Evolutionary conservation across 805 yeast genomes (phyloP).

Genomic region (Yarrowia keelungensis): DNA sequence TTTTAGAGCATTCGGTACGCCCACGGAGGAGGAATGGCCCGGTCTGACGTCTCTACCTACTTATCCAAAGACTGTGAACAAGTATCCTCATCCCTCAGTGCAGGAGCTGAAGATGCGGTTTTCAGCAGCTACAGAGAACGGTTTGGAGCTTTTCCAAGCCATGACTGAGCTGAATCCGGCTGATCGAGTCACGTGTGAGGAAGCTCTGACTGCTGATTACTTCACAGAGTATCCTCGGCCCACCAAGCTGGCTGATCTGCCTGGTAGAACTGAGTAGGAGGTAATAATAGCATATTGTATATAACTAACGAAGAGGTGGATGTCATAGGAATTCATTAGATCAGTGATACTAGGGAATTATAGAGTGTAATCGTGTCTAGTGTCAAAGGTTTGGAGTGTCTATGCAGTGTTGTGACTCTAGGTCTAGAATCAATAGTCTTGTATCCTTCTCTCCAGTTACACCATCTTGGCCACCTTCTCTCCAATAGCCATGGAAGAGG

Average conservation of each 20-base stretch:
- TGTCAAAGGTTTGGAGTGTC: no score
- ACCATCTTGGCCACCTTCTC: conserved; percentile 59
- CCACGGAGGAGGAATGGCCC: conserved; percentile 92
- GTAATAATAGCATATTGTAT: background rate
- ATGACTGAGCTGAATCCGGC: conserved; percentile 81
- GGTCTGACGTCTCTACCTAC: conserved; percentile 80
- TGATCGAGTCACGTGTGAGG: conserved; percentile 68
- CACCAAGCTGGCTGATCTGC: conserved; percentile 68
- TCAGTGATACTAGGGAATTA: no score
- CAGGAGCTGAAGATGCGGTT: conserved; percentile 82
- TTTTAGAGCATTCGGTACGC: conserved; percentile 94
- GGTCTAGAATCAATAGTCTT: no score
- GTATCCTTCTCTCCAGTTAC: no score
- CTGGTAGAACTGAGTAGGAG: conserved; percentile 46
- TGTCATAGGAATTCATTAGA: no score
- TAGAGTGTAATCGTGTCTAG: no score
- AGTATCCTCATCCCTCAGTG: conserved; percentile 83
- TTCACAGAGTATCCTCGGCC: conserved; percentile 79
- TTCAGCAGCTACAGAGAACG: conserved; percentile 87
- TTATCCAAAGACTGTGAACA: conserved; percentile 63
- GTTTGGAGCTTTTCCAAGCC: conserved; percentile 74
- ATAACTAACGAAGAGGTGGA: background rate
- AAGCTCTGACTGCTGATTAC: conserved; percentile 69
- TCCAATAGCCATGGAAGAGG: conserved; percentile 82
- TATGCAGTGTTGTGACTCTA: no score